A percentile compares a stretch with the other conserved stretches of the same genome.
phyloP scores from a whole-genome alignment of 208 protist species.

The Wallacemonas collosoma region DNA sequence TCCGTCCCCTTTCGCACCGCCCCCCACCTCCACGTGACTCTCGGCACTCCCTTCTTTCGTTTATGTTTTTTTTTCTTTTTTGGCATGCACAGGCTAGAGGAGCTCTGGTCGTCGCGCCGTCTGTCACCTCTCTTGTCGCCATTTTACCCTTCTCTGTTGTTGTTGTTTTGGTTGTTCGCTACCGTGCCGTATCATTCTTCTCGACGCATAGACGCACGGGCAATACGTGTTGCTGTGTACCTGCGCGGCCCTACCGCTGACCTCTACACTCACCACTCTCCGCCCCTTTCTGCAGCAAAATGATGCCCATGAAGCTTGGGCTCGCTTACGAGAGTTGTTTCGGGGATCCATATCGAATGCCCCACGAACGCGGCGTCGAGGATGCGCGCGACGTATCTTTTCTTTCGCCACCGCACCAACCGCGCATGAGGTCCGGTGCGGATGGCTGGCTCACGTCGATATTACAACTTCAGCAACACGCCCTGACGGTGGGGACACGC shows the following conservation, averaged over 20 bases:
- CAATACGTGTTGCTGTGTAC: too few species aligned
- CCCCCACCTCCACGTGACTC: background rate
- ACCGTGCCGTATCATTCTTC: too few species aligned
- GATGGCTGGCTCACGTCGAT: background rate
- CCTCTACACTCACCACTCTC: background rate
- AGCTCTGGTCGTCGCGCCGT: too few species aligned
- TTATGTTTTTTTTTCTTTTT: background rate
- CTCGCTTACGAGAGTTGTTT: slow-evolving; percentile 37
- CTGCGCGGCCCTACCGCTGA: too few species aligned
- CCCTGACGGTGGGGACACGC: background rate
- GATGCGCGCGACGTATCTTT: background rate
- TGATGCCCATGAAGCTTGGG: slow-evolving; percentile 38
- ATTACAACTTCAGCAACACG: background rate
- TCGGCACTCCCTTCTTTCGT: background rate
- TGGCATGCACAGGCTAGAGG: too few species aligned
- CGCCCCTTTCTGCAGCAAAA: background rate
- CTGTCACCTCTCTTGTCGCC: too few species aligned
- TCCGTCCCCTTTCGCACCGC: too few species aligned
- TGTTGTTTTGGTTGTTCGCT: too few species aligned
- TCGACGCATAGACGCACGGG: too few species aligned
- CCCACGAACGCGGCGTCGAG: background rate
- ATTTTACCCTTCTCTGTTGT: too few species aligned
- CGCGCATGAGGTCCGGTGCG: background rate
- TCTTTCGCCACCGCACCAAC: background rate
- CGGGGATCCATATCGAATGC: slow-evolving; percentile 26